Evolutionary conservation across 805 yeast species (phyloP).

Genomic region (Wickerhamiella parazyma): DNA sequence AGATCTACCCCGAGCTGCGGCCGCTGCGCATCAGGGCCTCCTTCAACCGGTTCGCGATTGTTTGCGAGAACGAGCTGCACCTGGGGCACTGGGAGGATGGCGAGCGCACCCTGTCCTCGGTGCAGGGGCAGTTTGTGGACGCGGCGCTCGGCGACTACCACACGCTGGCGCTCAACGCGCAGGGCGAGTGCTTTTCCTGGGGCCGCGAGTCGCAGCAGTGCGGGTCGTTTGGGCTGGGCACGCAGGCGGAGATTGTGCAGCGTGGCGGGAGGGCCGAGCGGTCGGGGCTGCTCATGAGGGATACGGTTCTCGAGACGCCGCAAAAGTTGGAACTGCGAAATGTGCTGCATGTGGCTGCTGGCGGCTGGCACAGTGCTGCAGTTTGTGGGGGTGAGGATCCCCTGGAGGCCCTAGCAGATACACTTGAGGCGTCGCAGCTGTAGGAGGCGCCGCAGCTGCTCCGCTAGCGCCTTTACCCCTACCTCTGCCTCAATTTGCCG

Average conservation of each 20-base stretch:
- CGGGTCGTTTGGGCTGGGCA: constrained; percentile 63
- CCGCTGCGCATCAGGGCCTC: constrained; percentile 19
- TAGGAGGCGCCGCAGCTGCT: too few relatives aligned
- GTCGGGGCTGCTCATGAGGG: not conserved
- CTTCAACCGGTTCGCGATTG: constrained; percentile 41
- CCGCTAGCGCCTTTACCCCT: too few relatives aligned
- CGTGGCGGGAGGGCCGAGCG: not conserved
- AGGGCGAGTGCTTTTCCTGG: constrained; percentile 51
- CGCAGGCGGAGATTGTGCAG: constrained; percentile 12
- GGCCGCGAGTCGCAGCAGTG: constrained; percentile 48
- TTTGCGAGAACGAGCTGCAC: constrained; percentile 34
- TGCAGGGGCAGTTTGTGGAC: constrained; percentile 30
- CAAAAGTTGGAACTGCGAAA: constrained; percentile 27
- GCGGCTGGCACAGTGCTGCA: constrained; percentile 74
- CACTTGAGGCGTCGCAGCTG: too few relatives aligned
- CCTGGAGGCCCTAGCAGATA: too few relatives aligned
- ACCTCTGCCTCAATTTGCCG: too few relatives aligned
- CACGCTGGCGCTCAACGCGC: constrained; percentile 42
- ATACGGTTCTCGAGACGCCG: constrained; percentile 30
- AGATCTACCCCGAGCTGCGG: constrained; percentile 5
- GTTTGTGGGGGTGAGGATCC: constrained; percentile 25
- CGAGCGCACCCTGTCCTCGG: constrained; percentile 9
- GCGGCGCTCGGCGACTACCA: constrained; percentile 65
- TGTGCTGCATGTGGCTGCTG: constrained; percentile 51
- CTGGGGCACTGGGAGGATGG: constrained; percentile 25